Evolutionary conservation across 345 rosid genomes (phyloP).

Genomic region (Draba incana): DNA sequence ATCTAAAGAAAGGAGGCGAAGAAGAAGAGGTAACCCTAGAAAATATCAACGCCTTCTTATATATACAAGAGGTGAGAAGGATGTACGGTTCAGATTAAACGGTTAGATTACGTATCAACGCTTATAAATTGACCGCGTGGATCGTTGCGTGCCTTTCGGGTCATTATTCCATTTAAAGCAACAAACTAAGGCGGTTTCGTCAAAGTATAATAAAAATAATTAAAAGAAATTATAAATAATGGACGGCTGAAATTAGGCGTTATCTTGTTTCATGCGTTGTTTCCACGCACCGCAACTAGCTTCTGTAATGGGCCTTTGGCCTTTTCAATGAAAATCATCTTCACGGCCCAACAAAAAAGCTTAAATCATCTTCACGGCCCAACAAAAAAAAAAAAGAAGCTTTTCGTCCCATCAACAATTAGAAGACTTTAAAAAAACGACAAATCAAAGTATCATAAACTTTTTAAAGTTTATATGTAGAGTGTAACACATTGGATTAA

Average conservation of each 20-base stretch:
- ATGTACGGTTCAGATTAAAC: slow-evolving; percentile 44
- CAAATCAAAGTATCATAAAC: too few relatives aligned
- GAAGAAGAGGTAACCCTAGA: not conserved
- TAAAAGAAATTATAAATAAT: not conserved
- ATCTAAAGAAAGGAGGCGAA: not conserved
- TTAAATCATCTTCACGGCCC: too few relatives aligned
- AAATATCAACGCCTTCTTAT: not conserved
- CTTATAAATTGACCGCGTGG: slow-evolving; percentile 36
- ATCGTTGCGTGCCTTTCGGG: slow-evolving; percentile 26
- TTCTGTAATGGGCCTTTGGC: too few relatives aligned
- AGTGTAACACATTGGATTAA: too few relatives aligned
- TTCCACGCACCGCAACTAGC: too few relatives aligned
- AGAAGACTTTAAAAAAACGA: too few relatives aligned
- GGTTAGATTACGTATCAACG: slow-evolving; percentile 21
- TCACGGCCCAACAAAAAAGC: too few relatives aligned
- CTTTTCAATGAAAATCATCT: too few relatives aligned
- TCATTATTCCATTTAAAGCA: slow-evolving; percentile 27
- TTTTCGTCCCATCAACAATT: too few relatives aligned
- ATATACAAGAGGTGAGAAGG: slow-evolving; percentile 26
- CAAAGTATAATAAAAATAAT: not conserved
- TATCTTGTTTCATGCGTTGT: too few relatives aligned
- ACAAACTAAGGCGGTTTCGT: slow-evolving; percentile 3
- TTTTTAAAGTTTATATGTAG: too few relatives aligned
- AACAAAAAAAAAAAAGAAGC: too few relatives aligned
- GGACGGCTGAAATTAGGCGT: slow-evolving; percentile 11